Conservation (phyloP, 805 yeast genomes). For the Metschnikowia rubicola region DNA sequence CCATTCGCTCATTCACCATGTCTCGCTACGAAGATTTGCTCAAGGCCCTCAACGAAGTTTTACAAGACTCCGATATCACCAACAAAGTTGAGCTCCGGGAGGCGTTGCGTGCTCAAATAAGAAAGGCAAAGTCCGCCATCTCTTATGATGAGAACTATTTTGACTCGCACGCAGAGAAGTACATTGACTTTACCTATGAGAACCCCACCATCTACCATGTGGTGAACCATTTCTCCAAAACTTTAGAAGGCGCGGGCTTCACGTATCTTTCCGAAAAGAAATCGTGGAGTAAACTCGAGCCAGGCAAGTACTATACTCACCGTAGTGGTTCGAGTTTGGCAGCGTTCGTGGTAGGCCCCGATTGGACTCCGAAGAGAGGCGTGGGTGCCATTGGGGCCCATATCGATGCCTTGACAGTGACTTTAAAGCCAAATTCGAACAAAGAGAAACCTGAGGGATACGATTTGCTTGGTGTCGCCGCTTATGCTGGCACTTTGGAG, state of each 20-base stretch:
- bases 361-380: conserved; percentile 63
- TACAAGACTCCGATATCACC: conserved; percentile 8
- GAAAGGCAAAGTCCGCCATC: conserved; percentile 1
- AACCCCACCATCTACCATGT: conserved; percentile 79
- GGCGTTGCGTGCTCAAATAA: conserved; percentile 8
- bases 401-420: conserved; percentile 66
- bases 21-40: conserved; percentile 14
- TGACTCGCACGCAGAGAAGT: conserved; percentile 39
- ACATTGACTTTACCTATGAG: conserved; percentile 66
- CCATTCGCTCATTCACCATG: background rate
- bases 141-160: conserved; percentile 20
- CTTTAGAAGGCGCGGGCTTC: conserved; percentile 60
- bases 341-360: conserved; percentile 66
- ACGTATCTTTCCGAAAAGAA: conserved; percentile 60
- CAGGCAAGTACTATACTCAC: conserved; percentile 62
- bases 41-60: conserved; percentile 11
- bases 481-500: conserved; percentile 70
- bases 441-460: conserved; percentile 66
- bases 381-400: conserved; percentile 74
- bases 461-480: conserved; percentile 77
- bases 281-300: conserved; percentile 43
- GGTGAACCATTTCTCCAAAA: conserved; percentile 46
- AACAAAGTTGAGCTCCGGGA: conserved; percentile 8
- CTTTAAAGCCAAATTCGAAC: conserved; percentile 68
- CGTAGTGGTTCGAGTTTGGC: conserved; percentile 67